Conservation (phyloP, 2,329 filamentous ascomycete species). For the Ophiosphaerella herpotricha region DNA sequence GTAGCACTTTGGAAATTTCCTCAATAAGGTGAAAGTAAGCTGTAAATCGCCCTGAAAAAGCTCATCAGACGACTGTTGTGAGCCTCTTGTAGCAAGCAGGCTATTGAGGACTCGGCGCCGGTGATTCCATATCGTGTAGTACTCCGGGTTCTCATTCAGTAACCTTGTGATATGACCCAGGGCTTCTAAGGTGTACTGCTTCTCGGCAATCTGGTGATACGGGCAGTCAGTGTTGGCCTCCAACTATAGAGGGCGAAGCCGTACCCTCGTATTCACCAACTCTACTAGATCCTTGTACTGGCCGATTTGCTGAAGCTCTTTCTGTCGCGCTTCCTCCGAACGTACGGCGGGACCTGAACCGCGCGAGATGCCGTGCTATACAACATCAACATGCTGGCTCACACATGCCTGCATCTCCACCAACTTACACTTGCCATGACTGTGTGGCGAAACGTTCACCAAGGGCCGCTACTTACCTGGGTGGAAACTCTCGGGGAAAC, state of each 20-base stretch:
- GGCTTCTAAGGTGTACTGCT: slow-evolving; percentile 59
- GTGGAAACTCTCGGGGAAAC: slow-evolving; percentile 21
- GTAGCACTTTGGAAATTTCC: slow-evolving; percentile 93
- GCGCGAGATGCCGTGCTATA: slow-evolving; percentile 83
- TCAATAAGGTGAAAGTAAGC: slow-evolving; percentile 82
- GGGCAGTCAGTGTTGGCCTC: neutral
- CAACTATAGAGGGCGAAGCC: neutral
- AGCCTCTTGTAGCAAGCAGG: slow-evolving; percentile 53
- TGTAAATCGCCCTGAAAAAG: slow-evolving; percentile 73
- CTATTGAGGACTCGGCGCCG: slow-evolving; percentile 73
- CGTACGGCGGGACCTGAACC: slow-evolving; percentile 55
- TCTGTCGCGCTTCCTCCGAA: slow-evolving; percentile 71
- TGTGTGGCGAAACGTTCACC: slow-evolving; percentile 7
- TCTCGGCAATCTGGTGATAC: slow-evolving; percentile 47
- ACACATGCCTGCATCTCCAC: neutral
- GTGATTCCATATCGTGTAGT: slow-evolving; percentile 90
- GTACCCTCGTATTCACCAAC: slow-evolving; percentile 68
- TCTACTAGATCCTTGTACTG: slow-evolving; percentile 75
- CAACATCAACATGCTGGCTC: slow-evolving; percentile 17
- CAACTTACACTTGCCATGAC: slow-evolving; percentile 50
- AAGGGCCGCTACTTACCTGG: slow-evolving; percentile 15
- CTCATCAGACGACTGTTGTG: slow-evolving; percentile 47
- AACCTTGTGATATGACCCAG: slow-evolving; percentile 74
- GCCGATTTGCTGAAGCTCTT: slow-evolving; percentile 75
- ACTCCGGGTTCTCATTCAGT: slow-evolving; percentile 79